phyloP scores from a whole-genome alignment of 2,329 filamentous ascomycete species.

The Colletotrichum camelliae region DNA sequence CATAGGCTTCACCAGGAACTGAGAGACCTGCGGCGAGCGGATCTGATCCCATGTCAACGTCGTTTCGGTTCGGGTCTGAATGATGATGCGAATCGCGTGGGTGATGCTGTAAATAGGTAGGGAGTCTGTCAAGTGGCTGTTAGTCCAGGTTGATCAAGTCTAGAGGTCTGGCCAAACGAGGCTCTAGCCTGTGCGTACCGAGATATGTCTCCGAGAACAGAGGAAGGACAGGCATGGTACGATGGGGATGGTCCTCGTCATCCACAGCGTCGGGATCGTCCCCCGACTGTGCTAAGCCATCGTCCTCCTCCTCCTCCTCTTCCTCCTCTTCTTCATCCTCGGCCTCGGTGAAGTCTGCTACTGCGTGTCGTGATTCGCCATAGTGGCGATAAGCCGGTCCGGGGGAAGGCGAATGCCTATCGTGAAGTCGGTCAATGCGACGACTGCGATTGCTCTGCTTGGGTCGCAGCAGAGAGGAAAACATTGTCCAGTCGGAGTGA shows the following conservation, averaged over 20 bases:
- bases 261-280: slow-evolving; percentile 40
- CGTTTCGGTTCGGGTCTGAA: slow-evolving; percentile 87
- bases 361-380: slow-evolving; percentile 52
- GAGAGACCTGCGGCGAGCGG: slow-evolving; percentile 92
- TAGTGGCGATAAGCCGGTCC: slow-evolving; percentile 34
- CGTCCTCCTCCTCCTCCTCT: slow-evolving; percentile 37
- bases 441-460: slow-evolving; percentile 20
- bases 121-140: slow-evolving; percentile 62
- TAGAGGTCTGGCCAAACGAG: slow-evolving; percentile 7
- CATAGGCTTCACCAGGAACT: slow-evolving; percentile 95
- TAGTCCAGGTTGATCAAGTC: background rate
- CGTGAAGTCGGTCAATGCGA: slow-evolving; percentile 15
- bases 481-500: slow-evolving; percentile 21
- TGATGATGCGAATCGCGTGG: slow-evolving; percentile 85
- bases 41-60: slow-evolving; percentile 94
- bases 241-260: slow-evolving; percentile 37
- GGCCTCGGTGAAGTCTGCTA: slow-evolving; percentile 69
- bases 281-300: slow-evolving; percentile 12
- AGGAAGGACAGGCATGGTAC: slow-evolving; percentile 60
- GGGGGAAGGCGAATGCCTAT: slow-evolving; percentile 18
- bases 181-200: slow-evolving; percentile 51
- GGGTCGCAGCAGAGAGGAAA: slow-evolving; percentile 24
- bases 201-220: slow-evolving; percentile 82
- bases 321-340: slow-evolving; percentile 60
- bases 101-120: slow-evolving; percentile 90